phyloP scores from a whole-genome alignment of 805 yeast species.

The Teunomyces atbi region DNA sequence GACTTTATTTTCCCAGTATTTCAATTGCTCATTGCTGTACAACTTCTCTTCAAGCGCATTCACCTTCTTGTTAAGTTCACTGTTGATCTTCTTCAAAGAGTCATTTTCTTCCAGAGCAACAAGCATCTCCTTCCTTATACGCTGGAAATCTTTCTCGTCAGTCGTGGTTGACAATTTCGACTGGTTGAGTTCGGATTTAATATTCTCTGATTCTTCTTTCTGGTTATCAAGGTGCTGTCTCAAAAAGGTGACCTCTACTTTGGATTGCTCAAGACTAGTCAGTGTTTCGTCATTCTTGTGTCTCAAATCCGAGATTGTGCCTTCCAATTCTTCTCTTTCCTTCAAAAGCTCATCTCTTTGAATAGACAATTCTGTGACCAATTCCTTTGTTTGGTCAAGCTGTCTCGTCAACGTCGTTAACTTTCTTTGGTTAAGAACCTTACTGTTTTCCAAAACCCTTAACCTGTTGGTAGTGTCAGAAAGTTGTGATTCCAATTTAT shows the following conservation, averaged over 20 bases:
- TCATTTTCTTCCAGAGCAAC: slow-evolving; percentile 67
- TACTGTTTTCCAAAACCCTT: slow-evolving; percentile 33
- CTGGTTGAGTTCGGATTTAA: slow-evolving; percentile 33
- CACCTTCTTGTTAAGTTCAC: slow-evolving; percentile 47
- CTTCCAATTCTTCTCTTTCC: slow-evolving; percentile 30
- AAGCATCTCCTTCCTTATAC: slow-evolving; percentile 48
- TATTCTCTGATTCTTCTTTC: slow-evolving; percentile 31
- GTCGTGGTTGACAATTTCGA: slow-evolving; percentile 25
- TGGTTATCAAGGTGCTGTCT: slow-evolving; percentile 35
- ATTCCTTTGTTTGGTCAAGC: slow-evolving; percentile 53
- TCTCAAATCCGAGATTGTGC: slow-evolving; percentile 25
- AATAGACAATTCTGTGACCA: slow-evolving; percentile 56
- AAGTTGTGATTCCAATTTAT: slow-evolving; percentile 32
- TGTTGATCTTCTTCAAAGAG: slow-evolving; percentile 54
- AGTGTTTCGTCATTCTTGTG: slow-evolving; percentile 25
- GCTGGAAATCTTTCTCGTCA: slow-evolving; percentile 36
- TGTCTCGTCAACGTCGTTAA: slow-evolving; percentile 42
- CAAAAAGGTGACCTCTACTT: slow-evolving; percentile 28
- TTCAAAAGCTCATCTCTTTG: slow-evolving; percentile 63
- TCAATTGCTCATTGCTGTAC: slow-evolving; percentile 51
- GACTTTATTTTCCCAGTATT: slow-evolving; percentile 60
- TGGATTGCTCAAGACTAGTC: slow-evolving; percentile 22
- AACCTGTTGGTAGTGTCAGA: slow-evolving; percentile 26
- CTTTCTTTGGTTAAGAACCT: slow-evolving; percentile 35
- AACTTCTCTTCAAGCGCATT: slow-evolving; percentile 47